phyloP scores from a whole-genome alignment of 495 filamentous ascomycete species.

The Tuber microsphaerosporum region DNA sequence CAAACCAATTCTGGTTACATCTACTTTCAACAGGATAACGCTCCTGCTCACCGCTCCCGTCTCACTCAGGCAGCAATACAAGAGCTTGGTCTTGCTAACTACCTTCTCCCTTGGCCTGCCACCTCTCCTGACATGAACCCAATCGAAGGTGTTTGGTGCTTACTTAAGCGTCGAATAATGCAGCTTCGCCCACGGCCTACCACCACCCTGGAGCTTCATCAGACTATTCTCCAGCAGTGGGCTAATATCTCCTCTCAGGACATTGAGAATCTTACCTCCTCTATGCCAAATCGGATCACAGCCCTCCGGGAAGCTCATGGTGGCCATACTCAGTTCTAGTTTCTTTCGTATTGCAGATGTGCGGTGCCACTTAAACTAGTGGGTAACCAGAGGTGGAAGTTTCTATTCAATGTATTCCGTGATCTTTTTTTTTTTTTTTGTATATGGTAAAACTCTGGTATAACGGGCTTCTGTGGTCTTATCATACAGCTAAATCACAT shows the following conservation, averaged over 20 bases:
- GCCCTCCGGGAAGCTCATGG: fast-evolving
- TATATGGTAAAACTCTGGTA: too few species aligned
- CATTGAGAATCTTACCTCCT: background rate
- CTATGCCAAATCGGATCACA: background rate
- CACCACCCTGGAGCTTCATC: background rate
- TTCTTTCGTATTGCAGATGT: too few species aligned
- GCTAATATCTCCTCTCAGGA: background rate
- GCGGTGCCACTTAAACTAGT: too few species aligned
- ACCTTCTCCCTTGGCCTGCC: constrained; percentile 9
- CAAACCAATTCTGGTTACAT: background rate
- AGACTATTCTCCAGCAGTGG: constrained; percentile 3
- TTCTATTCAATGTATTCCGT: too few species aligned
- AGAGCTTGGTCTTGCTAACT: constrained; percentile 5
- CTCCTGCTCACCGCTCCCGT: background rate
- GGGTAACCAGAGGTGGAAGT: too few species aligned
- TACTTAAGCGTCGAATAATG: constrained; percentile 8
- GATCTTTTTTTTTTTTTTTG: too few species aligned
- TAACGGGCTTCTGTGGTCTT: too few species aligned
- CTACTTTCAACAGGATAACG: constrained; percentile 7
- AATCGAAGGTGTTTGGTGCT: constrained; percentile 14
- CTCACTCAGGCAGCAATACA: background rate
- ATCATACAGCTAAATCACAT: too few species aligned
- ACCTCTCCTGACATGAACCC: constrained; percentile 13
- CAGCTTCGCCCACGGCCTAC: background rate
- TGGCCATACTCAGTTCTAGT: background rate